Evolutionary conservation across 495 filamentous ascomycete genomes (phyloP).

Genomic region (Cercophora sp.): DNA sequence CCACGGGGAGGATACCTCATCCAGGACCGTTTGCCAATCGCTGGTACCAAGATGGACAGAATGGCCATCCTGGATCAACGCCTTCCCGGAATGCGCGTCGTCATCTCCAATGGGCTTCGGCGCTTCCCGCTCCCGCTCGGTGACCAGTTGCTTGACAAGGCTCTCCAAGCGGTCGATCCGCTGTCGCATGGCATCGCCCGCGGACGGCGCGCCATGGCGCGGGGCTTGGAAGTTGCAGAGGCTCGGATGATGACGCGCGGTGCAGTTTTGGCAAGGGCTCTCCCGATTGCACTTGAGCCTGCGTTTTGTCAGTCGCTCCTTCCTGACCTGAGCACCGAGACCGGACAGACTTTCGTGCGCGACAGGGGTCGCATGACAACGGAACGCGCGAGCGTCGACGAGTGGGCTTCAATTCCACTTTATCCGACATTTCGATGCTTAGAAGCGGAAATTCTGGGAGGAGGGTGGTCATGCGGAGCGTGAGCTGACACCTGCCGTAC

Average conservation of each 20-base stretch:
- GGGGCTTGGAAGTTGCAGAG: conserved; percentile 27
- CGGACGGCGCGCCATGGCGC: conserved; percentile 7
- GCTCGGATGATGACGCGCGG: conserved; percentile 18
- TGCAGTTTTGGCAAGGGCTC: conserved; percentile 37
- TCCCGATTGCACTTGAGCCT: conserved; percentile 42
- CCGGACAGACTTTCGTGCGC: conserved; percentile 30
- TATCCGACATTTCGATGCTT: not conserved
- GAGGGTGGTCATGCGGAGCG: not conserved
- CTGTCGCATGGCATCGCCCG: conserved; percentile 23
- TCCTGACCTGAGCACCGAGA: not conserved
- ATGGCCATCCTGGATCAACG: conserved; percentile 1
- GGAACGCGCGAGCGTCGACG: conserved; percentile 17
- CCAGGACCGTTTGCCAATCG: conserved; percentile 34
- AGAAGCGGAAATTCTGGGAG: not conserved
- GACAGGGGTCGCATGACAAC: conserved; percentile 36
- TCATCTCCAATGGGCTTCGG: not conserved
- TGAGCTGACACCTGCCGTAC: not conserved
- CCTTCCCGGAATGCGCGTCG: not conserved
- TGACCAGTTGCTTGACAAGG: conserved; percentile 27
- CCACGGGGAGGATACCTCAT: conserved; percentile 25
- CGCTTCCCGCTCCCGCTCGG: conserved; percentile 15
- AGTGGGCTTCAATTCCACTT: not conserved
- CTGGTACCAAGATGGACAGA: conserved; percentile 25
- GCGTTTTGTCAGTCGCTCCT: too few relatives aligned
- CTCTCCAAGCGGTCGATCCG: conserved; percentile 35